Evolutionary conservation across 1,284 basidiomycete species (phyloP).

Genomic region (Leucoagaricus sp.): DNA sequence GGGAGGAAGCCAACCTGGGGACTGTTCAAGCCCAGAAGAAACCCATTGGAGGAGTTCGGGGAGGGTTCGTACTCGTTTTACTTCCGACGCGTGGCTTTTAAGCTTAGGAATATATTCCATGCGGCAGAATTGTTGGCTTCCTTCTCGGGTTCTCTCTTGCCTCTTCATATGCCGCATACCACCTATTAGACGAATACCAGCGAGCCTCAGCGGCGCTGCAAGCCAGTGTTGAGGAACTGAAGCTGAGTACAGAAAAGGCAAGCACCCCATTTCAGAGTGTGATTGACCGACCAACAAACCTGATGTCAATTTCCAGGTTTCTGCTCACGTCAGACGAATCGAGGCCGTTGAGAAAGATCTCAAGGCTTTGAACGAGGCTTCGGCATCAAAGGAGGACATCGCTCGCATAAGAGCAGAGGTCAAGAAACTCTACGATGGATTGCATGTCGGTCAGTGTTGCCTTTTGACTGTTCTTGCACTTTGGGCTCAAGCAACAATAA

Average conservation of each 20-base stretch:
- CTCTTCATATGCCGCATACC: constrained; percentile 83
- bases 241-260: constrained; percentile 82
- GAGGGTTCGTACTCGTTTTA: constrained; percentile 61
- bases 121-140: constrained; percentile 88
- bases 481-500: constrained; percentile 24
- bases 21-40: constrained; percentile 64
- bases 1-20: constrained; percentile 58
- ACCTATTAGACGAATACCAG: constrained; percentile 89
- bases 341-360: constrained; percentile 89
- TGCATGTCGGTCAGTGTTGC: constrained; percentile 65
- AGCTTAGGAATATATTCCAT: too few species aligned
- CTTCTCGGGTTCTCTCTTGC: constrained; percentile 87
- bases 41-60: constrained; percentile 84
- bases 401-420: constrained; percentile 74
- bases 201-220: constrained; percentile 81
- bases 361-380: constrained; percentile 67
- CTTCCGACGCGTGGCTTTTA: neutral
- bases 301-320: constrained; percentile 54
- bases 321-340: constrained; percentile 82
- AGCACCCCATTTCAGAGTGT: neutral
- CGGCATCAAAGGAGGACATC: constrained; percentile 79
- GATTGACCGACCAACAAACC: neutral
- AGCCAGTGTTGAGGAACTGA: constrained; percentile 85
- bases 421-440: constrained; percentile 83
- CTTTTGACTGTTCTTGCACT: neutral